Percentiles rank a stretch among this genome's conserved stretches.
Evolutionary conservation across 1,284 basidiomycete species (phyloP).

Genomic region (Rhizoctonia solani): DNA sequence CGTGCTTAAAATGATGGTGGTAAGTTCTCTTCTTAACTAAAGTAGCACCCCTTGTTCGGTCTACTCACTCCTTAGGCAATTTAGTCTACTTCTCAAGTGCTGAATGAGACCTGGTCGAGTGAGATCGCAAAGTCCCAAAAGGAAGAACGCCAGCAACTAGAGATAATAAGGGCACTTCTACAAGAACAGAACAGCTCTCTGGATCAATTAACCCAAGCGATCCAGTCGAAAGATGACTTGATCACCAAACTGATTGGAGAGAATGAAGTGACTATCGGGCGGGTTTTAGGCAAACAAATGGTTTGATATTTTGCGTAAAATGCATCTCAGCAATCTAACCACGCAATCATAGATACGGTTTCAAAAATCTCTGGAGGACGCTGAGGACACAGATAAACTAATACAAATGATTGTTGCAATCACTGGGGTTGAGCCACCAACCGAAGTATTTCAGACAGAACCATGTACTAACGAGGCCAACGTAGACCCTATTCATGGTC

Average conservation of each 20-base stretch:
- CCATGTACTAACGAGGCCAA: not conserved
- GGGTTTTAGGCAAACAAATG: not conserved
- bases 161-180: not conserved
- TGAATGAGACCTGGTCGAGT: not conserved
- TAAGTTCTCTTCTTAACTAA: not conserved
- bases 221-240: not conserved
- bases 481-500: not conserved
- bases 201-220: not conserved
- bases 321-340: not conserved
- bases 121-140: not conserved
- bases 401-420: not conserved
- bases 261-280: not conserved
- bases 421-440: not conserved
- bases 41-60: not conserved
- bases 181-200: not conserved
- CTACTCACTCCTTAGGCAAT: not conserved
- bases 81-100: not conserved
- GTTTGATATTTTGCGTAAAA: not conserved
- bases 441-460: not conserved
- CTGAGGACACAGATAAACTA: not conserved
- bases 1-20: not conserved
- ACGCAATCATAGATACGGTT: not conserved
- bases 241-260: not conserved
- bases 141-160: not conserved
- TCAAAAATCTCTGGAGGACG: not conserved